A percentile compares a stretch with the other conserved stretches of the same genome.
Conservation (phyloP, 768 basidiomycete genomes). For the Gymnopilus junonius region DNA sequence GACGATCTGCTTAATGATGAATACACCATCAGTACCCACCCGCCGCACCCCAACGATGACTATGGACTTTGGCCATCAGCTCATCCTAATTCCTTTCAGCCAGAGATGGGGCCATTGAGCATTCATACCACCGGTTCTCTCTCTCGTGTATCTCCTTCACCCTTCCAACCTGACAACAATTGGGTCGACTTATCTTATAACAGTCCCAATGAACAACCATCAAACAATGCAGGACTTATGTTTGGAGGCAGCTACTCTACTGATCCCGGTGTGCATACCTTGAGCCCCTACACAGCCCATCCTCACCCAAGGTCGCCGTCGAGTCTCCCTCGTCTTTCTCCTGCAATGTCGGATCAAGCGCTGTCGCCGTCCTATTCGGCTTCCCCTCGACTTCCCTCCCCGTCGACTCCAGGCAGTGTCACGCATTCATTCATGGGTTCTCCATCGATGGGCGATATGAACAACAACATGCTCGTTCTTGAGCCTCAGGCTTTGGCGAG, state of each 20-base stretch:
- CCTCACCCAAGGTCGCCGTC: slow-evolving; percentile 6
- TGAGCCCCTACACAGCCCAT: slow-evolving; percentile 12
- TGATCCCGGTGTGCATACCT: slow-evolving; percentile 1
- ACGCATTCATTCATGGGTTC: slow-evolving; percentile 18
- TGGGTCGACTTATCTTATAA: slow-evolving; percentile 3
- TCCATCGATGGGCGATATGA: slow-evolving; percentile 18
- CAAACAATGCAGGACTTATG: slow-evolving; percentile 8
- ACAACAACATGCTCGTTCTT: slow-evolving; percentile 13
- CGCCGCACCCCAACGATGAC: slow-evolving; percentile 8
- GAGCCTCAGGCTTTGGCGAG: slow-evolving; percentile 8
- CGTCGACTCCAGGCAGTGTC: slow-evolving; percentile 21
- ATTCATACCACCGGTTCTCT: slow-evolving; percentile 4
- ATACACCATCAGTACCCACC: slow-evolving; percentile 23
- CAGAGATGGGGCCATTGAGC: background rate
- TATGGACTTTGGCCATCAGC: background rate
- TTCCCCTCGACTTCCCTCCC: slow-evolving; percentile 20
- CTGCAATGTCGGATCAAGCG: slow-evolving; percentile 20
- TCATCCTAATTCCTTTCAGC: background rate
- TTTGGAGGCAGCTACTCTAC: slow-evolving; percentile 13
- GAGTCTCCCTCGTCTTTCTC: slow-evolving; percentile 16
- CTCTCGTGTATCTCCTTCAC: slow-evolving; percentile 3
- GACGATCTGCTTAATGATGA: slow-evolving; percentile 15
- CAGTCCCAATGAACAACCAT: slow-evolving; percentile 4
- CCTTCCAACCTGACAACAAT: background rate
- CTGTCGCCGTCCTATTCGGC: slow-evolving; percentile 21